Percentiles rank a stretch among this genome's conserved stretches.
Conservation (phyloP, 2,329 filamentous ascomycete genomes). For the Penicillium corylophilum region DNA sequence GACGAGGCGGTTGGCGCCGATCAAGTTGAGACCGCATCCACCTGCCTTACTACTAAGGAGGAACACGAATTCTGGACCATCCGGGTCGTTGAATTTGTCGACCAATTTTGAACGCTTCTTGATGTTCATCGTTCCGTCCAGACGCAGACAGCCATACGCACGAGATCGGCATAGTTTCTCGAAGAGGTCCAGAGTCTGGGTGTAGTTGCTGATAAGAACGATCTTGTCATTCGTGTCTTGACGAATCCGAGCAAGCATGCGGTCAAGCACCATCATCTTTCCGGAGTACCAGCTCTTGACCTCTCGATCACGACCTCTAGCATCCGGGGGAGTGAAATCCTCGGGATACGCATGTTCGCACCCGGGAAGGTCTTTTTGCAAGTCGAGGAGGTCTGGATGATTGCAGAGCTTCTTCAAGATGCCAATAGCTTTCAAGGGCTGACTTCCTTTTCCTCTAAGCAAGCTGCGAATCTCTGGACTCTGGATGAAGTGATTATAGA, state of each 20-base stretch:
- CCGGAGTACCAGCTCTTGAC: constrained; percentile 95
- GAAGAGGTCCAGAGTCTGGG: constrained; percentile 91
- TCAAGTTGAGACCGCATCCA: constrained; percentile 92
- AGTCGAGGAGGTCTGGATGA: constrained; percentile 86
- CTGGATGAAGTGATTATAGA: constrained; percentile 97
- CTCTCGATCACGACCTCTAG: constrained; percentile 84
- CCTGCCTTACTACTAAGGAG: constrained; percentile 95
- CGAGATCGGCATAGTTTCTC: constrained; percentile 84
- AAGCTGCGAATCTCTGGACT: constrained; percentile 93
- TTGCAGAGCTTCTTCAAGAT: constrained; percentile 98
- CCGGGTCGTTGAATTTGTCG: constrained; percentile 94
- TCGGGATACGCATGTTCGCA: constrained; percentile 78
- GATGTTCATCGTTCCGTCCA: constrained; percentile 97
- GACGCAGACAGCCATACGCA: constrained; percentile 78
- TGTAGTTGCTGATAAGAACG: constrained; percentile 98
- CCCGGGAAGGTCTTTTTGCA: constrained; percentile 80
- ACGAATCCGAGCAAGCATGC: constrained; percentile 93
- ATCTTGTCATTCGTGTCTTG: constrained; percentile 99
- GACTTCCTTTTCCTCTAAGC: constrained; percentile 88
- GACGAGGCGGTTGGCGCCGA: constrained; percentile 89
- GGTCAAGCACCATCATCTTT: constrained; percentile 97
- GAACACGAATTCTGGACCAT: constrained; percentile 88
- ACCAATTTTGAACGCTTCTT: constrained; percentile 96
- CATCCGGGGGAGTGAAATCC: constrained; percentile 84
- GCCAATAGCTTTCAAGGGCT: constrained; percentile 93